Base-by-base conservation (phyloP, 257 asterid species). In the Linaria vulgaris region DNA sequence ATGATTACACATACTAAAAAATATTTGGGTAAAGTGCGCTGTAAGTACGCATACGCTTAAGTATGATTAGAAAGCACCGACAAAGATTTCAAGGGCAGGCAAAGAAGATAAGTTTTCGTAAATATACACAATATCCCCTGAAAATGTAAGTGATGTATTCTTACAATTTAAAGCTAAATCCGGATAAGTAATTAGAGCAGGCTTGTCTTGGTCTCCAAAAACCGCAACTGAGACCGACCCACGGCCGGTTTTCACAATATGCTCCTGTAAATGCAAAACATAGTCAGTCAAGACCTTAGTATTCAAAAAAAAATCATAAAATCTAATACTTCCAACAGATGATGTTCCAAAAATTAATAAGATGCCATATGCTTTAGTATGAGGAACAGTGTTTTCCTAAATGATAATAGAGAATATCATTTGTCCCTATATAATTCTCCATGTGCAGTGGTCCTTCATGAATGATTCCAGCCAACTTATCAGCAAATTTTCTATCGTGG, bases 161-260 rank as follows among this genome's bases (percentile, higher is more conserved):
- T 92, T 76, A 94, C 99, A 80, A 74, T 94, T 90, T 65, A 90
- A 75, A 52, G 96, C 97, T 82, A 94, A 83, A 74, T 94, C 97
- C 21, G 99, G 99, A 78, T 90, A 94, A 15, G 97, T 94, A 61
- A 90, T 74, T 19, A 94, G 88, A 73, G 96, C 96, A 15, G 97
- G 97, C 78, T 90, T 94, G 82, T 87, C 99, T 65, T 63, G 97
- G 75, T 94, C 96, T 55, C 99, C 99, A 34, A 83, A 88, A 61
- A 94, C 86, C 49, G 85, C 63, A 74, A 94, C 96, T 15, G 99
- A 90, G 70, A 94, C 79, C 31, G 72, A 75, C 68, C 99, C 99
- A 62, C 50, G 59, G 67, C 83, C 74, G 72, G 99, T 94, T 79
- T 90, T 87, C 58, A 94, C 86, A 67, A 84, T 73, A 74, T 90